Evolutionary conservation across 176 grass and related monocot species (phyloP).

Genomic region (Rhynchospora pubera): DNA sequence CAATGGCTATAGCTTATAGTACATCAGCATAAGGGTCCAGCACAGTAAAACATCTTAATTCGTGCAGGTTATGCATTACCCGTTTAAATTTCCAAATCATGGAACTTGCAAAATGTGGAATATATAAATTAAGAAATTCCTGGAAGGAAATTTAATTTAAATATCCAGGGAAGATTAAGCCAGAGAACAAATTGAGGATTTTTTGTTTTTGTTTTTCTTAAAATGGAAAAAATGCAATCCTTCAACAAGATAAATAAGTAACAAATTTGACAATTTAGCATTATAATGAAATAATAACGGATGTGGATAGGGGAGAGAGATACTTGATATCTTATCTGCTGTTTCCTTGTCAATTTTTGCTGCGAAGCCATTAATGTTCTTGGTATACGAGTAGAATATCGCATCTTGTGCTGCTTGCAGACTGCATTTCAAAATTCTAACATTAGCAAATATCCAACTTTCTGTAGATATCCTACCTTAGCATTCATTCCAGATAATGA

Average conservation of each 20-base stretch:
- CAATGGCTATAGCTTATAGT: background rate
- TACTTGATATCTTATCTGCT: slow-evolving; percentile 41
- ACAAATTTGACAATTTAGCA: background rate
- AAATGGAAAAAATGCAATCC: background rate
- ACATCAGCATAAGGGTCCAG: background rate
- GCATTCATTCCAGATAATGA: no score
- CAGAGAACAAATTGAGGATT: no score
- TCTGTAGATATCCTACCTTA: background rate
- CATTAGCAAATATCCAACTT: background rate
- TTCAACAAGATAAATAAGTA: background rate
- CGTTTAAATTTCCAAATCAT: no score
- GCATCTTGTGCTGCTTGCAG: slow-evolving; percentile 33
- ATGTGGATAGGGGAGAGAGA: background rate
- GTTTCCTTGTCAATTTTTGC: slow-evolving; percentile 37
- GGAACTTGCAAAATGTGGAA: no score
- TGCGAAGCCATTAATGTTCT: slow-evolving; percentile 80
- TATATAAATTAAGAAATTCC: no score
- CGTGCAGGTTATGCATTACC: no score
- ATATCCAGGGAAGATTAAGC: no score
- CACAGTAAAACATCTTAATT: no score
- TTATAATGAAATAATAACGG: background rate
- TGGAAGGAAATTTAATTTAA: no score
- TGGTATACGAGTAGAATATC: slow-evolving; percentile 80
- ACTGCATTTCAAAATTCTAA: slow-evolving; percentile 12
- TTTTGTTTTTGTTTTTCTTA: no score